Base-by-base conservation (phyloP, 345 rosid species). In the Salix udensis region DNA sequence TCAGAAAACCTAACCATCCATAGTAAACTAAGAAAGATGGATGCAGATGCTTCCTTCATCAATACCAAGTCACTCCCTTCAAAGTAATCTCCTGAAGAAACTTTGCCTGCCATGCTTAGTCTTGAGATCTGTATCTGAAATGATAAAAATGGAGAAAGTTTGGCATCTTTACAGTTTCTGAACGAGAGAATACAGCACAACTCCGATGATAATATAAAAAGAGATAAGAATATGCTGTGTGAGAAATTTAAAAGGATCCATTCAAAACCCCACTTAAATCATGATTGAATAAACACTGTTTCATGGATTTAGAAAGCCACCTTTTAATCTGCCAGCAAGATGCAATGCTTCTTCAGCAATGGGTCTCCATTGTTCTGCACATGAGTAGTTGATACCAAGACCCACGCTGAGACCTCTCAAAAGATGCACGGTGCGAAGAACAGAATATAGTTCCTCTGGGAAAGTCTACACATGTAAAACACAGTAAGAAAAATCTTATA, bases 391-490 rank as follows among this genome's bases (percentile, higher is more conserved):
- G 75, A 94, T 76, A 73, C 95, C 97, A 28, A 94, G 88, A 69
- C 98, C 98, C 40, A 92, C 97, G 31, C 97, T 91, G 37, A 94
- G 95, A 66, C 98, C 98, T 88, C 98, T 89, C 77, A 92, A 77
- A 53, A 94, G 87, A 83, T 89, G 87, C 70, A 92, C 93, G 0
- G 98, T 92, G 48, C 97, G 94, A 62, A 94, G 95, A 70, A 92
- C 90, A 66, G 97, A 91, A 86, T 90, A 92, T 69, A 94, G 84
- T 71, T 94, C 97, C 86, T 94, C 98, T 24, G 97, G 97, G 83
- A 94, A 94, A 67, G 92, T 85, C 98, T 92, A 81, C 36, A 78
- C 36, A 21, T 28, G 37, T 26, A 70, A 28, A 44, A 39, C 65
- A 68, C 50, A 62, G 28, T 11, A 52, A 16, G 23, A n/a, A 58